Base-by-base conservation (phyloP, 2,329 filamentous ascomycete species). In the Bipolaris sorokiniana region DNA sequence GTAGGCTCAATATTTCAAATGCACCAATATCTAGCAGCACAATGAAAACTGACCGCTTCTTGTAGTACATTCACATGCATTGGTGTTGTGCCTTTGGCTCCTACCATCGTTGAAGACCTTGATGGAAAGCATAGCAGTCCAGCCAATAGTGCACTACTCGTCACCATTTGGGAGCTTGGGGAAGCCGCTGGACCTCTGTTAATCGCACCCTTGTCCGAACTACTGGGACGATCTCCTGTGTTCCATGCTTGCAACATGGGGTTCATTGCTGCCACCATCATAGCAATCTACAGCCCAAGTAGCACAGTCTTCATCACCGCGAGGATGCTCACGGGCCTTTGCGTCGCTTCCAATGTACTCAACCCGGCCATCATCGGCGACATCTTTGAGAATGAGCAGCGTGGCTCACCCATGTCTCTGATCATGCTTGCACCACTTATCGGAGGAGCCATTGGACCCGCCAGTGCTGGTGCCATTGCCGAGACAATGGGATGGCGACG, bases 311-410 rank as follows among this genome's bases (percentile, higher is more conserved):
- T 82, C 56, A 80, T 82, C 48, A 70, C 71, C 7, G 74, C 77
- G 0, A 64, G 80, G 37, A 78, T 78, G 62, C 73, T 83, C 56
- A 79, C 80, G 41, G 78, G 78, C 38, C 62, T 78, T 31, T 73
- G 77, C 40, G 80, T 82, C 5, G 76, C 79, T 18, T 76, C 77
- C 3, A 80, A 87, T 61, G 86, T 88, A 7, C 77, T 89, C 16
- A 86, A 83, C 60, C 86, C 86, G 0, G 84, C 86, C 22, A 85
- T 89, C 50, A 81, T 89, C 16, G 86, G 86, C 22, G 87, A 89
- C 68, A 83, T 88, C 61, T 88, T 88, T 66, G 72, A 76, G 1
- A 76, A 81, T 0, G 86, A 88, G 53, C 76, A 84, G 68, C 78
- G 86, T 15, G 86, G 86, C 22, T 79, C 80, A 0, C 82, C 86